phyloP scores from a whole-genome alignment of 306 rosid genomes.

The Dryas drummondii region DNA sequence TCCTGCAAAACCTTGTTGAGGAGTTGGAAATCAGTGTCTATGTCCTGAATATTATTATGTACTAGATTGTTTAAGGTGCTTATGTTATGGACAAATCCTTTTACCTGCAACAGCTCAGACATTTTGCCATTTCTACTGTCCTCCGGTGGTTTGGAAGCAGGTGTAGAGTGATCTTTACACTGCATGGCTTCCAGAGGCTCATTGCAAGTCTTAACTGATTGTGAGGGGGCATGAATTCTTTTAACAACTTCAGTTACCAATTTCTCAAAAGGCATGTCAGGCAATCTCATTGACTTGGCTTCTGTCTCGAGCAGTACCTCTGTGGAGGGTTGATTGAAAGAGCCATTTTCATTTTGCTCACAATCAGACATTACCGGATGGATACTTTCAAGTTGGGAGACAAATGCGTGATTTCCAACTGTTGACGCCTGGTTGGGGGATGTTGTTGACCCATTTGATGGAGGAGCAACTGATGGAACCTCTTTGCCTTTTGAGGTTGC shows the following conservation, averaged over 20 bases:
- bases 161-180: conserved; percentile 27
- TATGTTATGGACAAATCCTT: conserved; percentile 15
- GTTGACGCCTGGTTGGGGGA: conserved; percentile 37
- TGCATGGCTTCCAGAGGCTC: conserved; percentile 65
- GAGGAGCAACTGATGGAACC: conserved; percentile 20
- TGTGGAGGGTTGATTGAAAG: conserved; percentile 29
- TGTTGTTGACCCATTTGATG: conserved; percentile 38
- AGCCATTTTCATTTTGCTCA: conserved; percentile 28
- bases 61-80: not conserved
- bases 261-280: conserved; percentile 46
- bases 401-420: conserved; percentile 36
- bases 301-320: conserved; percentile 29
- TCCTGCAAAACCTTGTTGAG: conserved; percentile 61
- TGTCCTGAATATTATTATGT: conserved; percentile 2
- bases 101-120: conserved; percentile 81
- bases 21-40: conserved; percentile 24
- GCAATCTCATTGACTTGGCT: conserved; percentile 33
- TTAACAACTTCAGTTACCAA: conserved; percentile 54
- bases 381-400: conserved; percentile 44
- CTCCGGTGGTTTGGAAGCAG: conserved; percentile 41
- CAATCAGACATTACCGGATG: conserved; percentile 36
- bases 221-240: conserved; percentile 44
- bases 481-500: conserved; percentile 32
- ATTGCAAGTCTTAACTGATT: conserved; percentile 22
- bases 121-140: conserved; percentile 49